A percentile compares a stretch with the other conserved stretches of the same genome.
phyloP scores from a whole-genome alignment of 495 filamentous ascomycete species.

The Aspergillus mulundensis region DNA sequence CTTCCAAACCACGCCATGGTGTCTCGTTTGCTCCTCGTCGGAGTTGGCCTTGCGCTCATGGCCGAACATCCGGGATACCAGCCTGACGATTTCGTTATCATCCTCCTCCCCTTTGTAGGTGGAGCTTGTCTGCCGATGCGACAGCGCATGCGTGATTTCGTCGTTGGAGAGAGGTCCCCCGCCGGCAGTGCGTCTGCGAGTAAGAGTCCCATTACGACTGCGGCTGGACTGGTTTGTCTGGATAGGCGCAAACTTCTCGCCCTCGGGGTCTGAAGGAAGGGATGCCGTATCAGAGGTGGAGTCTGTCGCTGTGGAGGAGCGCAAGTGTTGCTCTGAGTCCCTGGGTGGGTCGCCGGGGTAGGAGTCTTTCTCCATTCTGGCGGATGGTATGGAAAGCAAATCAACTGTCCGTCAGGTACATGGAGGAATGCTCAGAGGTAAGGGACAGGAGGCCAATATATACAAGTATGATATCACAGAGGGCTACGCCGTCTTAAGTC shows the following conservation, averaged over 20 bases:
- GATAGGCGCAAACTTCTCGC: constrained; percentile 4
- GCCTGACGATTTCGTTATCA: constrained; percentile 49
- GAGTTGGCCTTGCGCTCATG: constrained; percentile 55
- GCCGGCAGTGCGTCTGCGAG: not conserved
- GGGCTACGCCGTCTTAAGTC: not conserved
- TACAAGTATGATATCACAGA: constrained; percentile 1
- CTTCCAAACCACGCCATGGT: constrained; percentile 57
- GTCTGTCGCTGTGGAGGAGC: not conserved
- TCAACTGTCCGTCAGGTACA: not conserved
- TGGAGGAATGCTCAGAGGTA: not conserved
- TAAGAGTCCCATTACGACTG: not conserved
- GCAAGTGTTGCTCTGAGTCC: constrained; percentile 1
- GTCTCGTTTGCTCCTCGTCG: constrained; percentile 60
- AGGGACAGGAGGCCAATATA: not conserved
- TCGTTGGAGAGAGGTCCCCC: constrained; percentile 38
- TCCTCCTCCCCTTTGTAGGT: constrained; percentile 33
- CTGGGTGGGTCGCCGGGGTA: not conserved
- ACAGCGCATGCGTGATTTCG: constrained; percentile 47
- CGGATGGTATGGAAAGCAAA: not conserved
- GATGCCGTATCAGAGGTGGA: constrained; percentile 3
- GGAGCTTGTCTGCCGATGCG: constrained; percentile 40
- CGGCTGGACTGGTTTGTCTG: not conserved
- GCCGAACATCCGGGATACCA: constrained; percentile 66
- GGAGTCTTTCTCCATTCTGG: constrained; percentile 6
- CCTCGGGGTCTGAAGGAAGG: not conserved